Evolutionary conservation across 805 yeast species (phyloP).

Genomic region (Ogataea sp.): DNA sequence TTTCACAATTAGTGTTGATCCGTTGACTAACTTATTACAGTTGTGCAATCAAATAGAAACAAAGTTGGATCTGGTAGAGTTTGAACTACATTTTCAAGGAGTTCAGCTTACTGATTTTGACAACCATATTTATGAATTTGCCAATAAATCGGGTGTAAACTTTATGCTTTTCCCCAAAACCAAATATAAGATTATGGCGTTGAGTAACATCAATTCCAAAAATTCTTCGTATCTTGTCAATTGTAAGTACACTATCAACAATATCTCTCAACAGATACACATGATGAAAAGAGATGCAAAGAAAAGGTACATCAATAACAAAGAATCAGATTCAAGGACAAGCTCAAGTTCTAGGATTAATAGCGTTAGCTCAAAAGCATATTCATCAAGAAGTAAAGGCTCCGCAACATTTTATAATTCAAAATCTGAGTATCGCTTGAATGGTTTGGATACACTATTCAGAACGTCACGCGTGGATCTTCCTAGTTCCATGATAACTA

Average conservation of each 20-base stretch:
- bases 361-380: too few relatives aligned
- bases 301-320: not conserved
- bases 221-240: not conserved
- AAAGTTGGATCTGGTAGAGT: not conserved
- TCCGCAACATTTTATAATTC: too few relatives aligned
- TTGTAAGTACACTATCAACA: too few relatives aligned
- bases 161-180: not conserved
- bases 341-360: too few relatives aligned
- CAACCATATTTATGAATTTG: not conserved
- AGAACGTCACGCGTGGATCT: too few relatives aligned
- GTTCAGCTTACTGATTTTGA: not conserved
- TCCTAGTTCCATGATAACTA: too few relatives aligned
- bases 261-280: too few relatives aligned
- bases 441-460: too few relatives aligned
- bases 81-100: not conserved
- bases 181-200: not conserved
- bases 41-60: not conserved
- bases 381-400: too few relatives aligned
- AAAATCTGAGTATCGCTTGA: too few relatives aligned
- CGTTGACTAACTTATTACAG: not conserved
- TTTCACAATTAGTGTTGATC: not conserved
- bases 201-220: not conserved
- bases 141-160: not conserved
- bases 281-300: not conserved
- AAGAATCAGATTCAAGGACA: too few relatives aligned